phyloP scores from a whole-genome alignment of 75 land plant genomes.

The Sequoia sempervirens region DNA sequence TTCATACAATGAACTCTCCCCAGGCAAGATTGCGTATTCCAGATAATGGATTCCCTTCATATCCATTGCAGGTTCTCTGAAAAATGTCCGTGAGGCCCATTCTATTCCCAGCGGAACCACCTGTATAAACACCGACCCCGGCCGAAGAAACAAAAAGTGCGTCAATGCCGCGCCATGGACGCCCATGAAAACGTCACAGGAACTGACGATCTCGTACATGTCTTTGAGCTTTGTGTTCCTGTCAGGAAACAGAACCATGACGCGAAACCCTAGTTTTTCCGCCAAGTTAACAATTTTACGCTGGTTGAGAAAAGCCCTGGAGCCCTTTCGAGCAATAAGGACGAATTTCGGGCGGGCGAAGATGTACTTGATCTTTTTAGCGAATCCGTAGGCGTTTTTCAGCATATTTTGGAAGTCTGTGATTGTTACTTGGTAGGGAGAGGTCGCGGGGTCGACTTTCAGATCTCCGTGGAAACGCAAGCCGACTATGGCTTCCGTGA shows the following conservation, averaged over 20 bases:
- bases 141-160: conserved; percentile 48
- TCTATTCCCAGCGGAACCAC: conserved; percentile 52
- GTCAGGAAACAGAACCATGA: conserved; percentile 17
- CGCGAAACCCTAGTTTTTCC: conserved; percentile 41
- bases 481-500: conserved; percentile 49
- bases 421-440: conserved; percentile 9
- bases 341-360: conserved; percentile 29
- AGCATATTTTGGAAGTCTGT: conserved; percentile 22
- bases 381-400: conserved; percentile 3
- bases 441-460: conserved; percentile 31
- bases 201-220: conserved; percentile 27
- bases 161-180: conserved; percentile 66
- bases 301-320: conserved; percentile 40
- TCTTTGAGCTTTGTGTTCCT: conserved; percentile 24
- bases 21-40: conserved; percentile 39
- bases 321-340: conserved; percentile 26
- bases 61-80: conserved; percentile 43
- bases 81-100: conserved; percentile 48
- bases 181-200: conserved; percentile 53
- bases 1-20: conserved; percentile 55
- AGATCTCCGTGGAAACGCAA: conserved; percentile 54
- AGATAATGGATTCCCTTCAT: conserved; percentile 53
- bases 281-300: conserved; percentile 30
- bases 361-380: not conserved
- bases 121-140: conserved; percentile 46